A percentile compares a stretch with the other conserved stretches of the same genome.
These are phyloP conservation scores for Agrocybe pediades DNA, from an alignment of 768 basidiomycete species.

Conservation along the genomic window DNA sequence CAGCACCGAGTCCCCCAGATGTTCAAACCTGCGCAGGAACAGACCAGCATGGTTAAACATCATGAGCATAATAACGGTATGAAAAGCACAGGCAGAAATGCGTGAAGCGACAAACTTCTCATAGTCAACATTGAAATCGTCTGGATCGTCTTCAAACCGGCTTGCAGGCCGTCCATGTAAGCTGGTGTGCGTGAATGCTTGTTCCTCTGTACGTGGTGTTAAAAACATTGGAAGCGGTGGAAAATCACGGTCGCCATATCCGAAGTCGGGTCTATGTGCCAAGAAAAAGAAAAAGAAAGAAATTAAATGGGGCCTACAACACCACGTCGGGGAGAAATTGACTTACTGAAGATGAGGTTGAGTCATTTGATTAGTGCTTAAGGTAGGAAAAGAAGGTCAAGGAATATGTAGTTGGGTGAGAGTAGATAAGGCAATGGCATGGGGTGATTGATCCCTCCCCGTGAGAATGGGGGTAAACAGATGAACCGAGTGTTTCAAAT, in stretches of 20 bases:
- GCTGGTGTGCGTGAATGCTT: not conserved
- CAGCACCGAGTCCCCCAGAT: not conserved
- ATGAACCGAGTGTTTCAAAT: too few relatives aligned
- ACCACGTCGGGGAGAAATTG: too few relatives aligned
- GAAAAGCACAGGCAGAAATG: not conserved
- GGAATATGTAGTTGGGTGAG: too few relatives aligned
- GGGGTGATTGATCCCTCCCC: too few relatives aligned
- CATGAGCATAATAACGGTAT: not conserved
- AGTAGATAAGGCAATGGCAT: too few relatives aligned
- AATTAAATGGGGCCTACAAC: not conserved
- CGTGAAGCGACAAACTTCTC: not conserved
- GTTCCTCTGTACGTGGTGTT: not conserved
- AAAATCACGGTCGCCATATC: not conserved
- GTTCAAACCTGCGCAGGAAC: not conserved
- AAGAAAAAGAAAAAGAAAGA: not conserved
- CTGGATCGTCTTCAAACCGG: not conserved
- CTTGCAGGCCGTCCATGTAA: not conserved
- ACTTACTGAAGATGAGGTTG: too few relatives aligned
- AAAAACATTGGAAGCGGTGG: not conserved
- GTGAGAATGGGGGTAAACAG: too few relatives aligned
- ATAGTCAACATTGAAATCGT: not conserved
- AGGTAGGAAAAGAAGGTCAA: too few relatives aligned
- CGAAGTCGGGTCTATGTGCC: not conserved
- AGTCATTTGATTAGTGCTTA: too few relatives aligned
- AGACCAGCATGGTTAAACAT: not conserved